These are phyloP conservation scores for Parasarocladium wereldwijsianum DNA, from an alignment of 2,329 filamentous ascomycete genomes.

Conservation along the genomic window DNA sequence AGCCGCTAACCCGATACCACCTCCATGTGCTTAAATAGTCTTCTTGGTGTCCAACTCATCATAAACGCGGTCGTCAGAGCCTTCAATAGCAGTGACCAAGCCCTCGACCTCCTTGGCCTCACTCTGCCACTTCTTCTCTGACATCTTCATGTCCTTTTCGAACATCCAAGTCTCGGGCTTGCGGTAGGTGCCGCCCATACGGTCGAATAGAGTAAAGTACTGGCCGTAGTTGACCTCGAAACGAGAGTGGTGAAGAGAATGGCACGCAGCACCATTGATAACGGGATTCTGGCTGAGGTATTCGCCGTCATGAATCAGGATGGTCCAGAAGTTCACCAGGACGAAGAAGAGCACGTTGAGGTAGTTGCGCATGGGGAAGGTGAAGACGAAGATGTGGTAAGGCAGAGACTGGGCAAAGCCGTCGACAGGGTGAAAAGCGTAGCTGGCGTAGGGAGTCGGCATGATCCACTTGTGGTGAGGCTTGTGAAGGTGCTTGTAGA, in stretches of 20 bases:
- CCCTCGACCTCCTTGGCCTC: slow-evolving; percentile 65
- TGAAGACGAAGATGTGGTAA: slow-evolving; percentile 85
- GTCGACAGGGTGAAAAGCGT: slow-evolving; percentile 90
- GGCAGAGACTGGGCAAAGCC: slow-evolving; percentile 79
- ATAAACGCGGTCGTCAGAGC: slow-evolving; percentile 36
- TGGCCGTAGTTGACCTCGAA: slow-evolving; percentile 68
- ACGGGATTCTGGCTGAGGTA: slow-evolving; percentile 83
- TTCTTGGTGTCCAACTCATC: slow-evolving; percentile 27
- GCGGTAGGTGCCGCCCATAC: slow-evolving; percentile 73
- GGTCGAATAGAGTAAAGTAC: slow-evolving; percentile 86
- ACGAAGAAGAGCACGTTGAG: slow-evolving; percentile 75
- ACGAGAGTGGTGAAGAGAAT: slow-evolving; percentile 55
- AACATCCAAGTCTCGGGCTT: slow-evolving; percentile 79
- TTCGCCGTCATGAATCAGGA: slow-evolving; percentile 92
- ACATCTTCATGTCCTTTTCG: slow-evolving; percentile 74
- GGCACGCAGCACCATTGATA: slow-evolving; percentile 89
- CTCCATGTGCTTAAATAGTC: slow-evolving; percentile 17
- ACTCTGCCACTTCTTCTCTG: slow-evolving; percentile 60
- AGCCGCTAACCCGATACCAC: no score
- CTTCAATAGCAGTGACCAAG: slow-evolving; percentile 58
- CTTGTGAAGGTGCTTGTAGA: slow-evolving; percentile 86
- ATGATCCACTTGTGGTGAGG: slow-evolving; percentile 99
- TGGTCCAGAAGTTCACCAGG: slow-evolving; percentile 95
- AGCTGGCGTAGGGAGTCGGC: slow-evolving; percentile 83
- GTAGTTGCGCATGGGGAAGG: slow-evolving; percentile 86